Evolutionary conservation across 2,329 filamentous ascomycete genomes (phyloP).

Genomic region (Trichoderma guizhouense): DNA sequence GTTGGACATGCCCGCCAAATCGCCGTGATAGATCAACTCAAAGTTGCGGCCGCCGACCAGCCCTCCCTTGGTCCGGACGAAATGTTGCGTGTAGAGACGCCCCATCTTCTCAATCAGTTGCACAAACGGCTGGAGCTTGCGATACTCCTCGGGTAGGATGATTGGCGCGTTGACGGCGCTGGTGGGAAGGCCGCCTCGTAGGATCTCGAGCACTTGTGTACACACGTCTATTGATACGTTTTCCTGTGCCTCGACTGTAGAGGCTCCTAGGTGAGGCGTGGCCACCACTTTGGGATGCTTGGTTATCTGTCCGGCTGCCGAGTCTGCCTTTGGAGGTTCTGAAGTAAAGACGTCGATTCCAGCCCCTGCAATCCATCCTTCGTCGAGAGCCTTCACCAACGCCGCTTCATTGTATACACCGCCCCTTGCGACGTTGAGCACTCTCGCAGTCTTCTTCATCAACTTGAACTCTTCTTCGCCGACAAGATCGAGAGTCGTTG

Average conservation of each 20-base stretch:
- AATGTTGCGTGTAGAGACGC: conserved; percentile 75
- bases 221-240: conserved; percentile 82
- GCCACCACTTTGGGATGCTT: conserved; percentile 69
- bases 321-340: conserved; percentile 59
- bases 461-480: conserved; percentile 60
- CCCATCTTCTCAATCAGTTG: conserved; percentile 76
- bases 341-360: conserved; percentile 77
- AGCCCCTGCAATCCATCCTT: conserved; percentile 69
- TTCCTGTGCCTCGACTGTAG: conserved; percentile 78
- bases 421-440: conserved; percentile 76
- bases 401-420: conserved; percentile 77
- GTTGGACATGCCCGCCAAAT: conserved; percentile 66
- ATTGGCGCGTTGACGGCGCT: conserved; percentile 78
- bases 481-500: conserved; percentile 72
- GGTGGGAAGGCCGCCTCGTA: conserved; percentile 69
- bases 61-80: conserved; percentile 41
- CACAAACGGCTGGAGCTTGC: conserved; percentile 74
- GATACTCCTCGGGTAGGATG: conserved; percentile 76
- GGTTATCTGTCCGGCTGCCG: conserved; percentile 60
- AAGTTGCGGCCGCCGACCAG: conserved; percentile 63
- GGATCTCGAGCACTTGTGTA: conserved; percentile 71
- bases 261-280: conserved; percentile 77
- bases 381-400: conserved; percentile 65
- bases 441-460: conserved; percentile 71
- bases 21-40: conserved; percentile 74